Conservation (phyloP, 768 basidiomycete species). For the Hydnum rufescens region DNA sequence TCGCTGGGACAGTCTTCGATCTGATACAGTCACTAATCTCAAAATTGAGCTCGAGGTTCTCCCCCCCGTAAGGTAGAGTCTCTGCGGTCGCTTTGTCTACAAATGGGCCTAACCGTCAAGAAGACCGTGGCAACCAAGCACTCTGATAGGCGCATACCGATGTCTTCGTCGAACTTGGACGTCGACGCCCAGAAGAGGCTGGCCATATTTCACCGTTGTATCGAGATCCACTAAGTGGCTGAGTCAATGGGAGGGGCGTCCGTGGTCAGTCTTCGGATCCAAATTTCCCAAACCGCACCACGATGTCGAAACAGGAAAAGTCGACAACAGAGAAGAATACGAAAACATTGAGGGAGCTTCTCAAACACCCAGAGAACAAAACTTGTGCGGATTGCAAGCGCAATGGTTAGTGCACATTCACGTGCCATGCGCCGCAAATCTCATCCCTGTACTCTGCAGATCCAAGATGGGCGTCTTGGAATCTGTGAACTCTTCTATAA, state of each 20-base stretch:
- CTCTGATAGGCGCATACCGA: not conserved
- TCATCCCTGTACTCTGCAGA: constrained; percentile 32
- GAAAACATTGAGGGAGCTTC: constrained; percentile 60
- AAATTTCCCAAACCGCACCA: not conserved
- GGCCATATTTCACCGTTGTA: not conserved
- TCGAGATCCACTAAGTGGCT: not conserved
- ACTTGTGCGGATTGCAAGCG: constrained; percentile 92
- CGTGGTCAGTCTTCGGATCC: not conserved
- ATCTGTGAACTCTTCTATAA: constrained; percentile 31
- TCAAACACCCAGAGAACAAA: constrained; percentile 83
- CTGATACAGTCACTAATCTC: constrained; percentile 96
- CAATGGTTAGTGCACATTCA: constrained; percentile 45
- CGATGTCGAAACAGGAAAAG: constrained; percentile 41
- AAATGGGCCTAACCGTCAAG: not conserved
- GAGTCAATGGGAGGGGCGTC: not conserved
- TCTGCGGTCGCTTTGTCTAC: constrained; percentile 90
- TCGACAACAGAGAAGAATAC: constrained; percentile 66
- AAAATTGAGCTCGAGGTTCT: constrained; percentile 83
- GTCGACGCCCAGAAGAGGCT: not conserved
- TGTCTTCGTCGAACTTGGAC: constrained; percentile 1
- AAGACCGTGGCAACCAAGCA: not conserved
- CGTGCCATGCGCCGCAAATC: not conserved
- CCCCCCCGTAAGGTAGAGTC: constrained; percentile 56
- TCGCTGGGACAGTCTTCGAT: constrained; percentile 68
- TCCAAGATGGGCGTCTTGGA: constrained; percentile 97